Evolutionary conservation across 2,329 filamentous ascomycete species (phyloP).

Genomic region (Sporothrix inflata): DNA sequence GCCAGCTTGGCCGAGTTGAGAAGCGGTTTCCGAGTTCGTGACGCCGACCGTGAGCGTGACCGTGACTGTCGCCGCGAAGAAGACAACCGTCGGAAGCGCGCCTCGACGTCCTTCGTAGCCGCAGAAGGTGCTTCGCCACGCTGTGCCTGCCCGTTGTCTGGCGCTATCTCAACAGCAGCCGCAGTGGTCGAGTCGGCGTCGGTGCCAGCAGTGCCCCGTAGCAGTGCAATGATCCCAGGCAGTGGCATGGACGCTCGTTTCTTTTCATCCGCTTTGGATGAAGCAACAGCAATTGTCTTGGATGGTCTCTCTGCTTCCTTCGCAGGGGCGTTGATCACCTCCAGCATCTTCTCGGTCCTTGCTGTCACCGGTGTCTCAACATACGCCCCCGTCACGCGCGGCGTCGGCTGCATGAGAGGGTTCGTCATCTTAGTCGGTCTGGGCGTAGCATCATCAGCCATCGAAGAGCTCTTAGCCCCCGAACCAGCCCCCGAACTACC

Average conservation of each 20-base stretch:
- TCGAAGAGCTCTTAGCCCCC: slow-evolving; percentile 16
- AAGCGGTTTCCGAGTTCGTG: slow-evolving; percentile 52
- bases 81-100: slow-evolving; percentile 32
- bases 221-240: slow-evolving; percentile 5
- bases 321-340: not conserved
- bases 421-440: slow-evolving; percentile 48
- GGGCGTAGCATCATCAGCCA: slow-evolving; percentile 46
- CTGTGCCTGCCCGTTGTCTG: not conserved
- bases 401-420: slow-evolving; percentile 55
- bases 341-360: slow-evolving; percentile 44
- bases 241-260: not conserved
- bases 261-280: not conserved
- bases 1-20: slow-evolving; percentile 58
- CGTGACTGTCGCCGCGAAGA: slow-evolving; percentile 34
- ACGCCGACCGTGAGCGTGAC: slow-evolving; percentile 48
- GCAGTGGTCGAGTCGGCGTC: not conserved
- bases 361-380: slow-evolving; percentile 59
- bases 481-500: slow-evolving; percentile 4
- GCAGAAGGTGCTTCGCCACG: not conserved
- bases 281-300: not conserved
- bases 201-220: not conserved
- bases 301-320: not conserved
- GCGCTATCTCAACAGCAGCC: too few relatives aligned
- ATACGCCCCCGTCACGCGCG: slow-evolving; percentile 58
- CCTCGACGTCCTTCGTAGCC: not conserved